Evolutionary conservation across 495 filamentous ascomycete species (phyloP).

Genomic region (Penicillium roqueforti): DNA sequence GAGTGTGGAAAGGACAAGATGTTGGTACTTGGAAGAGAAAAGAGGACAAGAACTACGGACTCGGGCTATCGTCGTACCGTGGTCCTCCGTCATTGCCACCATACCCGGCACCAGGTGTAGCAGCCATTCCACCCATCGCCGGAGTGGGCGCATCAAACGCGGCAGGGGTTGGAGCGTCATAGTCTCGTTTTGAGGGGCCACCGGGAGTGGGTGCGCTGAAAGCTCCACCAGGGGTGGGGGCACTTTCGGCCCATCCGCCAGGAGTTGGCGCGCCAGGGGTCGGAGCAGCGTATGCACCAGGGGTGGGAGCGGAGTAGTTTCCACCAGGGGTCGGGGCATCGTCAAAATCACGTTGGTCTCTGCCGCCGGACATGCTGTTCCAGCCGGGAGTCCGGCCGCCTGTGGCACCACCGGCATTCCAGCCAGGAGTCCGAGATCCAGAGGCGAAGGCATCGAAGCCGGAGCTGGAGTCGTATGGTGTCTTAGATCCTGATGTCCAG

Average conservation of each 20-base stretch:
- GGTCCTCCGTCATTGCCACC: constrained; percentile 56
- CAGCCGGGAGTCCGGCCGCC: constrained; percentile 53
- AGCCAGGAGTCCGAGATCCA: constrained; percentile 71
- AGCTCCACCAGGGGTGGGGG: constrained; percentile 56
- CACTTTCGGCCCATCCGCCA: constrained; percentile 59
- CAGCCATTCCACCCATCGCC: constrained; percentile 61
- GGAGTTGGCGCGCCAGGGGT: constrained; percentile 80
- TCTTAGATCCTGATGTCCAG: constrained; percentile 62
- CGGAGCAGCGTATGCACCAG: constrained; percentile 54
- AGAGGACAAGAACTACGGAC: constrained; percentile 32
- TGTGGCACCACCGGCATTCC: constrained; percentile 45
- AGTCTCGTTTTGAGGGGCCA: constrained; percentile 37
- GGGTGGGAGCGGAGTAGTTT: constrained; percentile 50
- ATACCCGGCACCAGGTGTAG: constrained; percentile 70
- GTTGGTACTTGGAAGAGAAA: constrained; percentile 1
- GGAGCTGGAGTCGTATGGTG: constrained; percentile 60
- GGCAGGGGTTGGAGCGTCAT: constrained; percentile 58
- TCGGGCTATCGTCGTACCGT: constrained; percentile 54
- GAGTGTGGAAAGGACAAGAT: constrained; percentile 2
- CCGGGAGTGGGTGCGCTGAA: constrained; percentile 59
- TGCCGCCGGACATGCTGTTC: constrained; percentile 21
- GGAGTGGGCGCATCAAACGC: constrained; percentile 73
- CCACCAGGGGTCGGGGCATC: constrained; percentile 78
- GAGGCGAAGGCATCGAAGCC: constrained; percentile 68
- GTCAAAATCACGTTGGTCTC: constrained; percentile 35